These are phyloP conservation scores for Phanerodontia chrysosporium DNA, from an alignment of 768 basidiomycete species.

Conservation along the genomic window DNA sequence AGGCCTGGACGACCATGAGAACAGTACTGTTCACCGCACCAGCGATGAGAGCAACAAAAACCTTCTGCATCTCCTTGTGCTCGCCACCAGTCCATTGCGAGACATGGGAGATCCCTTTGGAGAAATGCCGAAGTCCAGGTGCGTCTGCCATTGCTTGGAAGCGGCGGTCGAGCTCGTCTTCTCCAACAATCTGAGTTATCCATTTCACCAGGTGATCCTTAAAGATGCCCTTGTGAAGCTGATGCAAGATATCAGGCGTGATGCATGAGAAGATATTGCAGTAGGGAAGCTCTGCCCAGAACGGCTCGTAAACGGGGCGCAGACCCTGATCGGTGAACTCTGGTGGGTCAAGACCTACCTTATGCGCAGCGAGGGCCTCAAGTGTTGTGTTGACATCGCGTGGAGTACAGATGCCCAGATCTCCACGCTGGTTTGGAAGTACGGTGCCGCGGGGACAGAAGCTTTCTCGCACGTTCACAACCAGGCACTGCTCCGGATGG, in stretches of 20 bases:
- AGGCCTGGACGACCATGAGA: conserved; percentile 23
- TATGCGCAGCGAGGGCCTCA: neutral
- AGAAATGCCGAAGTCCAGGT: conserved; percentile 34
- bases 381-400: conserved; percentile 1
- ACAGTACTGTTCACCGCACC: conserved; percentile 15
- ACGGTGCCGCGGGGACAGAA: conserved; percentile 9
- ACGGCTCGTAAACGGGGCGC: conserved; percentile 13
- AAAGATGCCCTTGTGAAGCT: conserved; percentile 44
- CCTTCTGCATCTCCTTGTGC: conserved; percentile 27
- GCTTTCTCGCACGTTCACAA: conserved; percentile 7
- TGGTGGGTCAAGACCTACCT: neutral
- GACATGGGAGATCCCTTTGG: conserved; percentile 34
- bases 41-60: conserved; percentile 18
- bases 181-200: conserved; percentile 21
- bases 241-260: conserved; percentile 40
- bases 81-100: conserved; percentile 41
- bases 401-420: neutral
- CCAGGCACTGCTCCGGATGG: conserved; percentile 21
- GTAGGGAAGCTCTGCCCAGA: conserved; percentile 34
- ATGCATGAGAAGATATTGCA: conserved; percentile 34
- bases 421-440: conserved; percentile 1
- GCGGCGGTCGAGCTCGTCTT: conserved; percentile 29
- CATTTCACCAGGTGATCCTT: conserved; percentile 39
- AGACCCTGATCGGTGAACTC: conserved; percentile 2
- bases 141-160: conserved; percentile 27